Base-by-base conservation (phyloP, 148 eudicot genomes). In the Silene uniflora region DNA sequence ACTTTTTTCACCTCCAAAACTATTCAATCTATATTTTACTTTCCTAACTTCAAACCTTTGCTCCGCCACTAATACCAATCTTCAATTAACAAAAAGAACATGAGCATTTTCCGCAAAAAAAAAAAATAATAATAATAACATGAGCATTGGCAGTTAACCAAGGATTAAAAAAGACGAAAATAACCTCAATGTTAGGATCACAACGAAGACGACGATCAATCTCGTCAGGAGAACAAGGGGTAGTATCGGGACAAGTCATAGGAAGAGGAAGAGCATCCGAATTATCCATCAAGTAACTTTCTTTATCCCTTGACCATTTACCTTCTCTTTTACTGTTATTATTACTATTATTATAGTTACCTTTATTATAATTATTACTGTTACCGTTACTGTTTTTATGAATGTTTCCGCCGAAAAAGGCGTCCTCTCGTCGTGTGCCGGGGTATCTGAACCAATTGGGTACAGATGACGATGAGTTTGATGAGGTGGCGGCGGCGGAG, bases 231-330 rank as follows among this genome's bases (percentile, higher is more conserved):
- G 90, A 56, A 11, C 81, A 88, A 1, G 97, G 97, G 17, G 84
- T 62, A 6, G 93, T 61, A 78, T 90, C 76, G 3, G 98, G 97
- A 77, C 82, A 86, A 49, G 97, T 84, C 97, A 90, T 91, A 2
- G 98, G 98, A 32, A 91, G 88, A 18, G 97, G 96, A 52, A 90
- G 88, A 35, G 91, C 87, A 6, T 94, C 98, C 8, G 73, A 83
- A 68, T 91, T 84, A 62, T 91, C 93, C 2, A 70, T 79, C 86
- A 94, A 74, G 77, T 94, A 94, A 77, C 98, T 91, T 80, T 94
- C 97, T 69, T 88, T 71, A 63, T 86, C 72, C 49, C 93, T 76
- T 0, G 97, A 87, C 98, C 97, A 94, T 24, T 86, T 81, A 62
- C 72, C 82, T 76, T 91, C 90, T 23, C 74, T 84, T 19, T 64